phyloP scores from a whole-genome alignment of 2,329 filamentous ascomycete species.

The Sporothrix globosa region DNA sequence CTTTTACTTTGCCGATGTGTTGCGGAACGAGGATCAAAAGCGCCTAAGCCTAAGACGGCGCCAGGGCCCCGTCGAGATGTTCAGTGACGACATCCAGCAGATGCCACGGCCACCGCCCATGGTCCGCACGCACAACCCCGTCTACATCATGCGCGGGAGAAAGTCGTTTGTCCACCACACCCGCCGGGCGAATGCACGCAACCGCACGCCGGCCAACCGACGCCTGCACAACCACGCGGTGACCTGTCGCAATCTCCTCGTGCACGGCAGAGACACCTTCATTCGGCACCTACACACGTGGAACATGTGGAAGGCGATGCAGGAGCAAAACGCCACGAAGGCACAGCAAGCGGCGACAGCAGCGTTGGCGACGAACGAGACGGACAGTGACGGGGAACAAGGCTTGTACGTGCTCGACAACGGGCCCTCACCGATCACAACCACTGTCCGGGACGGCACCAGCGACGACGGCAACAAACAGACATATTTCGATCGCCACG shows the following conservation, averaged over 20 bases:
- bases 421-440: not conserved
- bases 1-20: not conserved
- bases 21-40: not conserved
- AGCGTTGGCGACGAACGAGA: too few species aligned
- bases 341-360: not conserved
- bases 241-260: not conserved
- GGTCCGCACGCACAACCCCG: slow-evolving; percentile 2
- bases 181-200: not conserved
- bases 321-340: not conserved
- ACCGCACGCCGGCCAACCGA: not conserved
- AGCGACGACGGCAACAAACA: not conserved
- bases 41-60: too few species aligned
- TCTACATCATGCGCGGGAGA: not conserved
- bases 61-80: not conserved
- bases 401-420: not conserved
- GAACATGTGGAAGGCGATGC: not conserved
- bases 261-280: not conserved
- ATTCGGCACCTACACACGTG: not conserved
- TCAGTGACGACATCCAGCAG: slow-evolving; percentile 14
- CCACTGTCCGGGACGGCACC: not conserved
- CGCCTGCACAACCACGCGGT: not conserved
- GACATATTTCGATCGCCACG: not conserved
- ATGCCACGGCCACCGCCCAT: slow-evolving; percentile 13
- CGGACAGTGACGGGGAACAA: not conserved
- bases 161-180: too few species aligned